Base-by-base conservation (phyloP, 1,284 basidiomycete species). In the Chalciporus sp. region DNA sequence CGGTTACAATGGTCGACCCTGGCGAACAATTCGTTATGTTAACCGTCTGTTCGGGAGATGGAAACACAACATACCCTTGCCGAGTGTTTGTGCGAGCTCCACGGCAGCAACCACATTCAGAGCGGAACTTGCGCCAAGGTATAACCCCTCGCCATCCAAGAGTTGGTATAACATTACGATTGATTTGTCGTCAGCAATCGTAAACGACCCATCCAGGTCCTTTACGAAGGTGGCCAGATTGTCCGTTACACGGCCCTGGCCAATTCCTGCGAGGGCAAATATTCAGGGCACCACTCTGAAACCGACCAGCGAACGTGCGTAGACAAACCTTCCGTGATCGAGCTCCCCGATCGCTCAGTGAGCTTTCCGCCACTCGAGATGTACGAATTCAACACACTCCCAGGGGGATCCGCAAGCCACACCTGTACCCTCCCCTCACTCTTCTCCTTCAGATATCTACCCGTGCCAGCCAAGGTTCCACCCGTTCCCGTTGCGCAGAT, bases 331-430 rank as follows among this genome's bases (percentile, higher is more conserved):
- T 99, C 96, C 2, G 97, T 99, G 69, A 99, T 98, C 16, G 93
- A 95, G 58, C 95, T 88, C 4, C 94, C 95, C 41, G 78, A 81
- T 58, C 95, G 77, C 64, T 97, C 94, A 29, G 79, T 77, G 59
- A 95, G 80, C 67, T 87, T 85, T 35, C 92, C 88, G 1, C 93
- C 92, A 60, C 87, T 92, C 51, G 82, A 84, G 48, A 99, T 74
- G 68, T 95, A 94, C 68, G 90, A 86, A 63, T 94, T 86, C 58
- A 99, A 75, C 47, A 98, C 94, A 66, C 91, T 94, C 47, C 96
- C 96, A 1, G 96, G 97, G 11, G 96, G 96, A 68, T 99, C 96
- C 20, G 96, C 96, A 39, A 99, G 78, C 92, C 92, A 98, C 55
- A 92, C 81, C 74, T 98, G 91, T 29, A 91, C 86, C 72, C 83